Base-by-base conservation (phyloP, 352 stramenopile species). In the Pythium phragmiticola region DNA sequence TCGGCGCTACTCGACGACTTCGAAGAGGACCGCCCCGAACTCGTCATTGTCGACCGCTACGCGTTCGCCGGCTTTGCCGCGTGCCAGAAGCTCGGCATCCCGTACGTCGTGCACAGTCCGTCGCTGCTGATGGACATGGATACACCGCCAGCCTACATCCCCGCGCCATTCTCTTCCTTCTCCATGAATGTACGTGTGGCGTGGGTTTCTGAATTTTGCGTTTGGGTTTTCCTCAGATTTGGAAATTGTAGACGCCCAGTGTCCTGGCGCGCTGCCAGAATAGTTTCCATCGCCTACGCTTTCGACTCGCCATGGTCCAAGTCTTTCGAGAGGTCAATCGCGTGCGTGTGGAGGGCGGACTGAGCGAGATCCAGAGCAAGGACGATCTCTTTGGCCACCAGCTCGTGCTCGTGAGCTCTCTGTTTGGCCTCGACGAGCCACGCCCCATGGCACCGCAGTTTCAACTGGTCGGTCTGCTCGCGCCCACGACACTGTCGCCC, bases 101-200 rank as follows among this genome's bases (percentile, higher is more conserved):
- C 88, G 13, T 93, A 87, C 66, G 74, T 93, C 39, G 77, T 96
- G 17, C 88, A 95, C 70, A 84, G 84, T 59, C 82, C 87, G 39
- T 89, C 84, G 53, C 60, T 95, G 67, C 72, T 96, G 33, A 66
- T 90, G 42, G 88, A 96, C 37, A 87, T 95, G n/a, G 88, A 96
- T 63, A 74, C 86, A 8, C 88, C 88, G 5, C 87, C 88, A 3
- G 75, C 77, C 13, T 90, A 92, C 47, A 79, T 94, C 30, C 78
- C 84, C 1, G 84, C 87, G n/a, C 87, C 87, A 0, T 93, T 94
- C 59, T 91, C 87, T 21, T 87, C 87, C n/a, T 81, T 81, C 65
- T 80, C 84, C 7, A 91, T 92, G 74, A 78, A 89, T 66, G 83
- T 91, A 39, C 36, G 61, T 43, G 30, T 0, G 3, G 9, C 14